Base-by-base conservation (phyloP, 1,284 basidiomycete species). In the Puccinia brachypodii region DNA sequence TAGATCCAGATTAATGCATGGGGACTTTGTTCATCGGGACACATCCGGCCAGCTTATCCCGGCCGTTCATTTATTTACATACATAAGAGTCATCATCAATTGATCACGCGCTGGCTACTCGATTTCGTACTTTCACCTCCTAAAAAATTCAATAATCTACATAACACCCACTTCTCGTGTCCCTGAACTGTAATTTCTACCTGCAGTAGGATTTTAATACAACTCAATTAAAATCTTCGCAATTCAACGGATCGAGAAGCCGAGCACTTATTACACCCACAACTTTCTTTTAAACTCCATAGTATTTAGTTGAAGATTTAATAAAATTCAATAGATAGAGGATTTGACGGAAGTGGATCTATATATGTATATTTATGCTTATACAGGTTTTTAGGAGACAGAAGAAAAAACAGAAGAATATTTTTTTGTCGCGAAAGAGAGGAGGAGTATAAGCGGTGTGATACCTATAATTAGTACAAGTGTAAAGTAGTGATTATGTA, bases 171-270 rank as follows among this genome's bases (percentile, higher is more conserved):
- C n/a, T n/a, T n/a, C n/a, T n/a, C 62, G 25, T 7, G 1, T 22
- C 25, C 19, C 36, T n/a, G 36, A 38, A 66, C 36, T 40, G 3
- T 22, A 40, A 42, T 42, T 4, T 19, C 40, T n/a, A 68, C n/a
- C 64, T 44, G 40, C 62, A 66, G 62, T 16, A 40, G 33, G 19
- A 38, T 14, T 11, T 62, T 36, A n/a, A n/a, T n/a, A 62, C 60
- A 36, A 33, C 31, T 36, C 60, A 58, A n/a, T n/a, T n/a, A n/a
- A 31, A 25, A 58, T 58, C n/a, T 22, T 62, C 60, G 33, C 36
- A 64, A 64, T 64, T 38, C 40, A 36, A 9, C 36, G 62, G 64
- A 44, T 68, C n/a, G 28, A n/a, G 44, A 71, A 71, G 47, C 25
- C 42, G 69, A 40, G 47, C 31, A 71, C 22, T 6, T 38, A 36